Percentiles rank a stretch among this genome's conserved stretches.
phyloP scores from a whole-genome alignment of 805 yeast genomes.

The Starmera caribaea region DNA sequence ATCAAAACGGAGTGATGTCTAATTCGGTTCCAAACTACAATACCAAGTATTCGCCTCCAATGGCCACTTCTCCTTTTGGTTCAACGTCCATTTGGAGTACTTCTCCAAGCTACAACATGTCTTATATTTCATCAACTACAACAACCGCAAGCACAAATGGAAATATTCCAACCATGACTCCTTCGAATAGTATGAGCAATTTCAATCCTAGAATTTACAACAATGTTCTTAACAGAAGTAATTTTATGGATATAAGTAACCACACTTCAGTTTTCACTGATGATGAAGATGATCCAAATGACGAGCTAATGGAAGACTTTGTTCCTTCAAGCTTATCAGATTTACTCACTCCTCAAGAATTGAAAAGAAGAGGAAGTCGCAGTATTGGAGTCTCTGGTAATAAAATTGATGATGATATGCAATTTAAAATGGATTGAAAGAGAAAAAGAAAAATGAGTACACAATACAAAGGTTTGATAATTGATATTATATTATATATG shows the following conservation, averaged over 20 bases:
- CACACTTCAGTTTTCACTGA: conserved; percentile 21
- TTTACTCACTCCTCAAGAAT: conserved; percentile 71
- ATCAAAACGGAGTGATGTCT: neutral
- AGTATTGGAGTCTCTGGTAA: neutral
- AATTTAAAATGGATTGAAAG: neutral
- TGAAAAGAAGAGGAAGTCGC: conserved; percentile 47
- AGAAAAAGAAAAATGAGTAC: neutral
- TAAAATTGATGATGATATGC: conserved; percentile 1
- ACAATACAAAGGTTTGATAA: neutral
- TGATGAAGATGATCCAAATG: conserved; percentile 31
- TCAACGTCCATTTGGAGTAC: conserved; percentile 1
- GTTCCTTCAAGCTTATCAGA: conserved; percentile 80
- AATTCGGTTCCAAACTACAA: neutral
- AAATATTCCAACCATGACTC: neutral
- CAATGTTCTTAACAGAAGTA: conserved; percentile 17
- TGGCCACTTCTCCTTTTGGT: conserved; percentile 1
- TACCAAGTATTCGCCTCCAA: neutral
- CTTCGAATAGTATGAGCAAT: neutral
- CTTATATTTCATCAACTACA: neutral
- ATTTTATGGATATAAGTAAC: neutral
- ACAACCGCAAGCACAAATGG: neutral
- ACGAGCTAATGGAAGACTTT: conserved; percentile 58
- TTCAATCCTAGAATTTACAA: conserved; percentile 23
- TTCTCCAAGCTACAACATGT: neutral
- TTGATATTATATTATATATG: no score